Evolutionary conservation across 345 rosid genomes (phyloP), one percentile per base, ranked within the genome.

Genomic region (Punica granatum): DNA sequence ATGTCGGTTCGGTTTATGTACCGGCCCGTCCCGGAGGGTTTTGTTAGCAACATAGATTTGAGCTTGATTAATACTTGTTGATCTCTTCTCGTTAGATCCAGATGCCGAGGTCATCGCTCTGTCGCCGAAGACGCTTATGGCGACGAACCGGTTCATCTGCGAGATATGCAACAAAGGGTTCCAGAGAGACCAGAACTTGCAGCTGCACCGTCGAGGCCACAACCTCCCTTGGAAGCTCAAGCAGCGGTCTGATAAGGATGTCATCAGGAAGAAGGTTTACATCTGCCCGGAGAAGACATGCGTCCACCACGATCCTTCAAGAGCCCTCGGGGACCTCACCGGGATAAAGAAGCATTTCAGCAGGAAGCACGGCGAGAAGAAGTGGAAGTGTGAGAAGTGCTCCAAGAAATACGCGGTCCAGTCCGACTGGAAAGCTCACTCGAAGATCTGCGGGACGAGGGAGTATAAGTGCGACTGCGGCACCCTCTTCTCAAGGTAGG

Each of bases 381-480:
- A 66, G 69, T 66, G 69, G 69, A 66, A 48, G 61, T 66, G 69
- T 28, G 69, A 66, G 9, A 66, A 66, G 69, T 66, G 69, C 43
- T 66, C 69, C 23, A 66, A 66, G 59, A 44, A 53, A 13, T 66
- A 66, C 60, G 69, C 69, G 26, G 69, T 66, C 30, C 69, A 49
- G 59, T 66, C 69, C 6, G 69, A 66, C 35, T 66, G 69, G 69
- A 66, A 66, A 16, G 69, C 69, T 31, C 69, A 66, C 69, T 66
- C 69, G 30, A 66, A 66, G 69, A 53, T 66, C 33, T 66, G 69
- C 18, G 69, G 69, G n/a, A 66, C 69, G 14, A 48, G 60, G 60
- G 69, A 66, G 69, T 66, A 66, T 15, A 66, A 53, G 69, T 66
- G 69, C 69, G 69, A 66, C 23, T 66, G 69, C 58, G 69, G 69